A percentile compares a stretch with the other conserved stretches of the same genome.
Evolutionary conservation across 2,329 filamentous ascomycete genomes (phyloP).

Genomic region (Fusarium ramigenum): DNA sequence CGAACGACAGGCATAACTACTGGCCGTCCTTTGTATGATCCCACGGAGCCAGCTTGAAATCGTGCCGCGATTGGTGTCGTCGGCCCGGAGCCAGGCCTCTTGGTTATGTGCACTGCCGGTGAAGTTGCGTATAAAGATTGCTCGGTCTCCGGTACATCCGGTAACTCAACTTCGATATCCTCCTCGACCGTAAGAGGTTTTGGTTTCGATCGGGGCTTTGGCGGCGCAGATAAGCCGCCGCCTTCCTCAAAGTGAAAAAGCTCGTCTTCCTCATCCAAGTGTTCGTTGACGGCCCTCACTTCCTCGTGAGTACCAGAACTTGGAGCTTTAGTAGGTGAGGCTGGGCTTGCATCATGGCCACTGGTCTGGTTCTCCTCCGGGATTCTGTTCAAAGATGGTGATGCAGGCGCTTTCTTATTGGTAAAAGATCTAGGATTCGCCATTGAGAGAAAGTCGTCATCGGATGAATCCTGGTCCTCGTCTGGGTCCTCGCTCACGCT

Average conservation of each 20-base stretch:
- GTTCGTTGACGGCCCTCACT: constrained; percentile 11
- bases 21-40: constrained; percentile 64
- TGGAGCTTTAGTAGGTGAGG: constrained; percentile 9
- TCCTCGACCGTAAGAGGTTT: constrained; percentile 46
- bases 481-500: constrained; percentile 43
- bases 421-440: constrained; percentile 47
- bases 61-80: constrained; percentile 47
- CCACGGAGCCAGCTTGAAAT: constrained; percentile 54
- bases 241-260: constrained; percentile 60
- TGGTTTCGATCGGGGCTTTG: constrained; percentile 41
- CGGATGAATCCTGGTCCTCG: constrained; percentile 48
- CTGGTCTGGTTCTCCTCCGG: constrained; percentile 4
- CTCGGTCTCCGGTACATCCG: constrained; percentile 35
- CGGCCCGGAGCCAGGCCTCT: constrained; percentile 39
- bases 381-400: constrained; percentile 22
- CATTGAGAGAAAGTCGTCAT: constrained; percentile 55
- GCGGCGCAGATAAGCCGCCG: constrained; percentile 46
- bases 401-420: constrained; percentile 40
- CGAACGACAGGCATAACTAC: constrained; percentile 63
- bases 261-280: constrained; percentile 47
- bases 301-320: background rate
- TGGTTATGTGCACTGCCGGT: constrained; percentile 54
- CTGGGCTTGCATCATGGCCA: background rate
- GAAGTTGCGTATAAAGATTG: constrained; percentile 54
- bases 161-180: constrained; percentile 46